Evolutionary conservation across 208 protist species (phyloP), one percentile per base, ranked within the genome.

Genomic region (Leishmania major): DNA sequence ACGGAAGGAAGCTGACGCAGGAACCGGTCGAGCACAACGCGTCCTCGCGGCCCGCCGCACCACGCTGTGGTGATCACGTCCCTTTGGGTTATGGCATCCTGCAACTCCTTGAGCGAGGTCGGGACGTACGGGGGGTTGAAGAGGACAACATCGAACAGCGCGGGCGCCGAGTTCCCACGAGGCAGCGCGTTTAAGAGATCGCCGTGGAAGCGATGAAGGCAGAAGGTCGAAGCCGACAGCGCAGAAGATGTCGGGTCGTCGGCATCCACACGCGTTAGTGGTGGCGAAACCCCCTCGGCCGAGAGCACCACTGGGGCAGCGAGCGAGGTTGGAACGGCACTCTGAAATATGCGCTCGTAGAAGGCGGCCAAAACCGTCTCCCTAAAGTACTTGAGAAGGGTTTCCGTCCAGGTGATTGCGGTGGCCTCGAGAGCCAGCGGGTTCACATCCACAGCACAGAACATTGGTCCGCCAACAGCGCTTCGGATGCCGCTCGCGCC

Each of bases 101-200:
- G 43, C 37, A 98, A 82, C 87, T 98, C 93, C 78, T 90, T 90
- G 80, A 92, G 85, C 17, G 88, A 93, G 2, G 95, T 98, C 31
- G 95, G 95, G 49, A 98, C 95, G 81, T 98, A 98, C 13, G 95
- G 95, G 19, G 95, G 95, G 75, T 98, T 98, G 81, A 97, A 97
- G 31, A 98, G 84, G 11, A 98, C 80, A 1, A 96, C 83, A 77
- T 98, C 95, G 79, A 95, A 95, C 17, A 75, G 47, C 40, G 22
- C 67, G 10, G 43, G 15, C 7, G 47, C 19, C 10, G 3, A n/a
- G 7, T 80, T 4, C 0, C 49, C 47, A 25, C 3, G 35, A 11
- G 22, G 62, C 19, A 88, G 40, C 11, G 80, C 62, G 28, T 55
- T 7, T 31, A 90, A 85, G 11, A 90, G 83, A 49, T 85, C 81